These are phyloP conservation scores for Brassica cretica DNA, from an alignment of 345 rosid species.

Conservation along the genomic window DNA sequence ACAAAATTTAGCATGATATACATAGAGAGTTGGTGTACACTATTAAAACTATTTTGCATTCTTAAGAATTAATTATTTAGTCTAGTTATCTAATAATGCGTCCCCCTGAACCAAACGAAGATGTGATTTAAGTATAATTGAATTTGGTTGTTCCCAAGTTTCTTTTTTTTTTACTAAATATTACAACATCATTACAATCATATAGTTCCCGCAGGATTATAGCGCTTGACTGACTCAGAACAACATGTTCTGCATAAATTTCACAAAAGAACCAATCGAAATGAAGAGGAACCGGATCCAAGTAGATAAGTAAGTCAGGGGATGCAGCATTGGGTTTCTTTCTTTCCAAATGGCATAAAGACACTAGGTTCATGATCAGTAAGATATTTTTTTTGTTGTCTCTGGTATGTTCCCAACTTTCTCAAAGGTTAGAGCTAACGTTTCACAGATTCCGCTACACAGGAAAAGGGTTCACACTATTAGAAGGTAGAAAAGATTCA, in stretches of 20 bases:
- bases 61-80: constrained; percentile 13
- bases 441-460: constrained; percentile 18
- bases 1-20: constrained; percentile 34
- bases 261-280: too few relatives aligned
- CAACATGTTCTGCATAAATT: too few relatives aligned
- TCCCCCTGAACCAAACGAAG: constrained; percentile 33
- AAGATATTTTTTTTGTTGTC: too few relatives aligned
- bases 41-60: constrained; percentile 8
- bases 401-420: too few relatives aligned
- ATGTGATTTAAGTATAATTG: constrained; percentile 30
- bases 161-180: neutral
- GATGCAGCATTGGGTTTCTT: too few relatives aligned
- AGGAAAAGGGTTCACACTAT: neutral
- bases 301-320: too few relatives aligned
- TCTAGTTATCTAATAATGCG: constrained; percentile 20
- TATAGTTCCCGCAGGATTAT: too few relatives aligned
- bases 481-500: neutral
- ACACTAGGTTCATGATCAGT: too few relatives aligned
- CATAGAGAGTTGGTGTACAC: constrained; percentile 26
- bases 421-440: constrained; percentile 28
- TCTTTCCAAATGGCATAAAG: too few relatives aligned
- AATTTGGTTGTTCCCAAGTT: constrained; percentile 32
- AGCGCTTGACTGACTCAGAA: too few relatives aligned
- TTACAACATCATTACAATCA: too few relatives aligned
- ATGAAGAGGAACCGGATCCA: too few relatives aligned